phyloP scores from a whole-genome alignment of 768 basidiomycete species.

The Boletus sp. region DNA sequence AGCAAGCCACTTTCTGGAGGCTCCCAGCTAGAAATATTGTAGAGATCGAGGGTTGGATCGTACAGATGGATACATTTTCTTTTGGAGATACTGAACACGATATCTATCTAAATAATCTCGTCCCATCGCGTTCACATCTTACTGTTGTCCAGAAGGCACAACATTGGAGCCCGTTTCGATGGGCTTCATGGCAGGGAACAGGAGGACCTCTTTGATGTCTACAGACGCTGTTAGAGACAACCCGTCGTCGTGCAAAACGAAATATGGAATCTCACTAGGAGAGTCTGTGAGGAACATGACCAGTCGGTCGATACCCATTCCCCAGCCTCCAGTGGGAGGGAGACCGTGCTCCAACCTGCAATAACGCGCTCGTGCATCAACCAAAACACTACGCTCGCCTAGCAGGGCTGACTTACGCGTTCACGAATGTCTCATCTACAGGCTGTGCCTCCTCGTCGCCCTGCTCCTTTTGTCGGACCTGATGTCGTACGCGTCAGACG shows the following conservation, averaged over 20 bases:
- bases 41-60: neutral
- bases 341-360: constrained; percentile 91
- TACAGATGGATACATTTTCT: neutral
- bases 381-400: neutral
- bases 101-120: constrained; percentile 20
- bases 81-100: neutral
- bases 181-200: constrained; percentile 98
- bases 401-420: constrained; percentile 62
- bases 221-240: constrained; percentile 6
- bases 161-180: constrained; percentile 45
- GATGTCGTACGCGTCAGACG: constrained; percentile 1
- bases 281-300: constrained; percentile 99
- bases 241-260: neutral
- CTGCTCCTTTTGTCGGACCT: constrained; percentile 88
- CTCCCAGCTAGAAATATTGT: neutral
- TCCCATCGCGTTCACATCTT: constrained; percentile 19
- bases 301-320: constrained; percentile 90
- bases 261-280: constrained; percentile 54
- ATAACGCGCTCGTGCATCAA: neutral
- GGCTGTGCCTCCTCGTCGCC: constrained; percentile 99
- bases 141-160: constrained; percentile 25
- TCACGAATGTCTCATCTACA: constrained; percentile 91
- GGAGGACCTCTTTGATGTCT: constrained; percentile 96
- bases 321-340: constrained; percentile 97
- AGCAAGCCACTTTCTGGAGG: neutral